Base-by-base conservation (phyloP, 345 rosid species). In the Erodium maritimum region DNA sequence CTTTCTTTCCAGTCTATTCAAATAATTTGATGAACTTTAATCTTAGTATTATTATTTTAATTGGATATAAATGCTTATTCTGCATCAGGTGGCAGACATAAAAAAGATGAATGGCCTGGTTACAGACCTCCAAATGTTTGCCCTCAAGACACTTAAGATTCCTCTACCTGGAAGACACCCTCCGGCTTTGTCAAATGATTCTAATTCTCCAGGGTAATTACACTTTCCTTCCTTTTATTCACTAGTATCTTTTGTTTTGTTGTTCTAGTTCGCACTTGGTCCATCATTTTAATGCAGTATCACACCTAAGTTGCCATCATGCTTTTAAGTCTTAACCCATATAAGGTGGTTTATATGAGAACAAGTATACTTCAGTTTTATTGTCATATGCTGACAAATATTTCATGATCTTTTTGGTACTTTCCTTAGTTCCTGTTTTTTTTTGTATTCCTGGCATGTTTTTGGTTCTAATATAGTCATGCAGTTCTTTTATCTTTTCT, bases 91-190 rank as follows among this genome's bases (percentile, higher is more conserved):
- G 55, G 69, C 82, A 6, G 90, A 83, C 64, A 69, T 83, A 51
- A 83, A 77, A 67, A 73, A 76, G 67, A 45, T 78, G 66, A 83
- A 83, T 70, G 80, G 90, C 11, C 70, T 83, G 69, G 73, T 75
- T n/a, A 79, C 84, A 17, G 90, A 83, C 75, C 86, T 80, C 71
- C 90, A 83, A 59, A 83, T 83, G 90, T 83, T 79, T 75, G 90
- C 82, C 60, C 60, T 76, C 69, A 78, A 80, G 71, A 69, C 70
- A 6, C 57, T 83, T 61, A 71, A 63, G 29, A 80, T 83, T 55
- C 90, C 90, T 17, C 67, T 79, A 18, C 90, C 90, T 1, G 90
- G 86, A 58, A 72, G 82, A 58, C 84, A 80, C 60, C 82, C 84
- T 9, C 90, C 86, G 19, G 78, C 86, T 37, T 21, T 68, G 37